These are phyloP conservation scores for Yamadazyma siamensis DNA, from an alignment of 1,139 yeast genomes.

Conservation along the genomic window DNA sequence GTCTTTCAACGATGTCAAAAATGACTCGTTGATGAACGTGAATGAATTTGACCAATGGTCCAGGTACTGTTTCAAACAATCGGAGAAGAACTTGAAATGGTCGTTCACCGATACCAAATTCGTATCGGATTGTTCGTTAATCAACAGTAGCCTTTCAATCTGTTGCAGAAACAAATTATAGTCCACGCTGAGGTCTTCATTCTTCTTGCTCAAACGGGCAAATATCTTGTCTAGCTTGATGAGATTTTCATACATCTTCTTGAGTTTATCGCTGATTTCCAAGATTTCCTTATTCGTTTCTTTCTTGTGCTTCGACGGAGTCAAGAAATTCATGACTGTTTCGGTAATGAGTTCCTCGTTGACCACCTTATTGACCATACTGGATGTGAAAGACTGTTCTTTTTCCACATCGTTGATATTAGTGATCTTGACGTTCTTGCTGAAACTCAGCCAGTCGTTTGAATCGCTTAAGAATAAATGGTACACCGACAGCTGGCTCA, in stretches of 20 bases:
- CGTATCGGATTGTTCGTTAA: constrained; percentile 21
- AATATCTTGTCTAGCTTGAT: constrained; percentile 76
- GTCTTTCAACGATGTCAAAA: constrained; percentile 78
- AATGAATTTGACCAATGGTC: constrained; percentile 41
- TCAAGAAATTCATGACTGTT: constrained; percentile 86
- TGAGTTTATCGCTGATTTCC: constrained; percentile 79
- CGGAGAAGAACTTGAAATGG: constrained; percentile 40
- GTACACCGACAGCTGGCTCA: constrained; percentile 68
- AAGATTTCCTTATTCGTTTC: constrained; percentile 76
- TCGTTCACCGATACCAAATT: constrained; percentile 15
- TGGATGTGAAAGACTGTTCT: constrained; percentile 18
- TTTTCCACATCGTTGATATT: constrained; percentile 24
- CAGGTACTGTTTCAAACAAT: constrained; percentile 49
- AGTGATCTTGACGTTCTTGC: constrained; percentile 53
- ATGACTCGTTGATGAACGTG: constrained; percentile 74
- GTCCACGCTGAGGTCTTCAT: constrained; percentile 70
- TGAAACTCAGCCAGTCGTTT: constrained; percentile 80
- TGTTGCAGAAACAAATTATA: constrained; percentile 70
- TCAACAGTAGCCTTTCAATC: constrained; percentile 61
- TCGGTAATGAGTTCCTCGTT: constrained; percentile 73
- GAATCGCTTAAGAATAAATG: constrained; percentile 73
- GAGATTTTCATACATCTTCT: constrained; percentile 80
- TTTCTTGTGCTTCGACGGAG: constrained; percentile 63
- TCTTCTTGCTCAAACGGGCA: constrained; percentile 66
- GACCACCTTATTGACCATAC: constrained; percentile 41